These are phyloP conservation scores for Biscutella laevigata DNA, from an alignment of 441 rosid species.

Conservation along the genomic window DNA sequence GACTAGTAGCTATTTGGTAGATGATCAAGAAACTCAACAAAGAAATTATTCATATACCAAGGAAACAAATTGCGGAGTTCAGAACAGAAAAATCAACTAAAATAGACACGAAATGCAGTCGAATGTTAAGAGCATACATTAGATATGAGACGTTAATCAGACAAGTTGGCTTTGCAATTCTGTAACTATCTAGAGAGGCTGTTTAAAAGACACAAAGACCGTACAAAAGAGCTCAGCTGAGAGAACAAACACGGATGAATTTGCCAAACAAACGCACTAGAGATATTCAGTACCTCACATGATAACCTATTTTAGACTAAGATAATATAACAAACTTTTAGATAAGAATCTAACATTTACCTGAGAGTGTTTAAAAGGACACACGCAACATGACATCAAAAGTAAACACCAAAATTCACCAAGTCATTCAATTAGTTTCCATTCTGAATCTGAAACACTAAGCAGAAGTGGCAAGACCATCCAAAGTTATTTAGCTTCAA, in stretches of 20 bases:
- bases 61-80: background rate
- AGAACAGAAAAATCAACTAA: background rate
- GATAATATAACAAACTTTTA: background rate
- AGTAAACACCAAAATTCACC: background rate
- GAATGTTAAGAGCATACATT: background rate
- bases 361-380: conserved; percentile 6
- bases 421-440: background rate
- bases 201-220: background rate
- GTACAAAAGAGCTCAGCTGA: background rate
- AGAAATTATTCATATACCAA: background rate
- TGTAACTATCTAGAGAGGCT: background rate
- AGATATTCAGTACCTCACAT: background rate
- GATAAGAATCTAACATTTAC: background rate
- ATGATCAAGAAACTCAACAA: conserved; percentile 1
- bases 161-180: background rate
- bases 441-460: background rate
- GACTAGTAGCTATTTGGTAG: background rate
- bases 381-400: background rate
- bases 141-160: background rate
- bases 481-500: background rate
- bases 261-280: background rate
- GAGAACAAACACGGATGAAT: background rate
- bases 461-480: background rate
- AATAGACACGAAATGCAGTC: background rate
- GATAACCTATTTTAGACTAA: background rate